A percentile compares a stretch with the other conserved stretches of the same genome.
Conservation (phyloP, 108 stramenopile genomes). For the Mediolabrus comicus region DNA sequence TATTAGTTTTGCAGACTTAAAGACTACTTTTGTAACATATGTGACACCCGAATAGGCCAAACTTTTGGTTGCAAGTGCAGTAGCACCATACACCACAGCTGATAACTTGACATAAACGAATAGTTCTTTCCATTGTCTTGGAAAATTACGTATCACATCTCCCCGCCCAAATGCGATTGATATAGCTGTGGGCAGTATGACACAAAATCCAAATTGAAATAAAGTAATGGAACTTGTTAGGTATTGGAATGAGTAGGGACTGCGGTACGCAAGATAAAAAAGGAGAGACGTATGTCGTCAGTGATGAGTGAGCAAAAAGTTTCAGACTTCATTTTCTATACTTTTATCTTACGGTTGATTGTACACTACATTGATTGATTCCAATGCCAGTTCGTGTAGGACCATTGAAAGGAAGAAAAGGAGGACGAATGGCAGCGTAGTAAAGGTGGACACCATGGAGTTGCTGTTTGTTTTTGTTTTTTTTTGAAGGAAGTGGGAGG, state of each 20-base stretch:
- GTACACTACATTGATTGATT: slow-evolving; percentile 35
- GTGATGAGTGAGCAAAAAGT: no score
- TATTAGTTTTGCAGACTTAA: slow-evolving; percentile 65
- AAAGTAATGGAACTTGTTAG: slow-evolving; percentile 55
- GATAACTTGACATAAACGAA: slow-evolving; percentile 52
- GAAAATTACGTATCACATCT: slow-evolving; percentile 46
- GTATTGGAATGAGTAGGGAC: slow-evolving; percentile 46
- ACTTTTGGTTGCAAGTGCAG: slow-evolving; percentile 52
- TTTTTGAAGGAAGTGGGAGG: no score
- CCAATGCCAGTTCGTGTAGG: slow-evolving; percentile 61
- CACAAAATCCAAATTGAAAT: slow-evolving; percentile 69
- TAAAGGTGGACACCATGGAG: background rate
- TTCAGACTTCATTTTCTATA: no score
- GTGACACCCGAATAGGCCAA: slow-evolving; percentile 54
- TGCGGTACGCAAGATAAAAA: slow-evolving; percentile 41
- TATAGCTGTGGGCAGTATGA: slow-evolving; percentile 48
- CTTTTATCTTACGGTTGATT: no score
- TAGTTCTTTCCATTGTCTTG: slow-evolving; percentile 32
- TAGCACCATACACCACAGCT: slow-evolving; percentile 61
- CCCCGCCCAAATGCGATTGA: slow-evolving; percentile 36
- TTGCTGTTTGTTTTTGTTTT: background rate
- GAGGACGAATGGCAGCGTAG: slow-evolving; percentile 28
- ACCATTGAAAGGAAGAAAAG: slow-evolving; percentile 63
- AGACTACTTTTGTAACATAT: slow-evolving; percentile 76
- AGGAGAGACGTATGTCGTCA: slow-evolving; percentile 40